A percentile compares a stretch with the other conserved stretches of the same genome.
These are phyloP conservation scores for Physcomitrellopsis africana DNA, from an alignment of 225 moss, liverwort and hornwort genomes.

Conservation along the genomic window DNA sequence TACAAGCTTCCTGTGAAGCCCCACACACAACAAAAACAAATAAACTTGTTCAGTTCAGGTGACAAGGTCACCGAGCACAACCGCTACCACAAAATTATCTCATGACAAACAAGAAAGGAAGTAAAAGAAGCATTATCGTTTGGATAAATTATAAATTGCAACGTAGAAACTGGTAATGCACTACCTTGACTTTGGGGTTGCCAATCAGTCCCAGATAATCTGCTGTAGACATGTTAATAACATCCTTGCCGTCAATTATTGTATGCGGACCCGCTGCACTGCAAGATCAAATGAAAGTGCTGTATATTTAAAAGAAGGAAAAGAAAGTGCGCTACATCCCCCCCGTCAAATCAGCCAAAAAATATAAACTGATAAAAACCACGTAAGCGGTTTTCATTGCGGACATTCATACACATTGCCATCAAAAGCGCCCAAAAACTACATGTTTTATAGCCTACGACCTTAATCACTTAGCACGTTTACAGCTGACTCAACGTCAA, in stretches of 20 bases:
- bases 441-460: background rate
- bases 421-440: background rate
- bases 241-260: constrained; percentile 78
- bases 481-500: background rate
- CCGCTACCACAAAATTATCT: background rate
- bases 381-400: background rate
- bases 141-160: constrained; percentile 14
- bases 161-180: constrained; percentile 22
- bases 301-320: constrained; percentile 24
- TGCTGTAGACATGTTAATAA: constrained; percentile 83
- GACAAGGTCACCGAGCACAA: constrained; percentile 19
- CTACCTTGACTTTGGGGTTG: constrained; percentile 82
- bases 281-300: constrained; percentile 42
- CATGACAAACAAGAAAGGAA: constrained; percentile 3
- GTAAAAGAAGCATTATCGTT: constrained; percentile 1
- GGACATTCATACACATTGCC: constrained; percentile 9
- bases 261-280: constrained; percentile 95
- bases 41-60: background rate
- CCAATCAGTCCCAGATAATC: constrained; percentile 93
- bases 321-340: background rate
- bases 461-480: no score
- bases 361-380: constrained; percentile 1
- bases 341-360: background rate
- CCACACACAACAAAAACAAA: constrained; percentile 1
- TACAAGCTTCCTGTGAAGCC: constrained; percentile 73